Evolutionary conservation across 306 rosid genomes (phyloP), one percentile per base, ranked within the genome.

Genomic region (Alnus rubra): DNA sequence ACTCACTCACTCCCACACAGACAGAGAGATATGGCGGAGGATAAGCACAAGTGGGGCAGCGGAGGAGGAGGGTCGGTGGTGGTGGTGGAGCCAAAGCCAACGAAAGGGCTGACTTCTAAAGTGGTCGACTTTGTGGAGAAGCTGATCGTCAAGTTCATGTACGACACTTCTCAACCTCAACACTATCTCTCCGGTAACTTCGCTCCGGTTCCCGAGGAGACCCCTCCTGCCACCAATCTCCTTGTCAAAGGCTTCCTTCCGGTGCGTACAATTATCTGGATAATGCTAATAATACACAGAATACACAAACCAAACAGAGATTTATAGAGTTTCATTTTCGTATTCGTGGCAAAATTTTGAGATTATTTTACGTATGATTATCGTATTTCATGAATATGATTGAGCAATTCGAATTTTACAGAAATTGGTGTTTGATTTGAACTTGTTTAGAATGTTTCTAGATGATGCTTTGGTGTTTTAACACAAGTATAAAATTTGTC

Each of bases 121-220:
- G 75, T 77, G 4, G 33, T 89, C 4, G 97, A 95, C 78, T 81
- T 80, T 72, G 55, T 95, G 7, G 99, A 95, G 88, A 92, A 88
- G 79, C 50, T 95, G 37, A 52, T 90, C 1, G 98, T 95, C 13
- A 92, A 88, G 96, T 74, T 84, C 4, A 81, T 90, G 85, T 82
- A 88, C 76, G 94, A 88, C 49, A 45, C 90, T 76, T 85, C 98
- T 16, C 83, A 63, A 56, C 93, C 97, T 35, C 97, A 79, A 53
- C 96, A 84, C 63, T 90, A 91, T 86, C 97, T 95, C 74, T 15
- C 89, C 47, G 94, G 94, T 23, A 95, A 95, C 83, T 93, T 90
- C 30, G 89, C 94, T 80, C 98, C 99, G 30, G 88, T 90, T 12
- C 50, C n/a, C 9, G 81, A 86, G n/a, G 98, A 95, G 70, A 95